Evolutionary conservation across 2,329 filamentous ascomycete genomes (phyloP), one percentile per base, ranked within the genome.

Genomic region (Fusarium longipes): DNA sequence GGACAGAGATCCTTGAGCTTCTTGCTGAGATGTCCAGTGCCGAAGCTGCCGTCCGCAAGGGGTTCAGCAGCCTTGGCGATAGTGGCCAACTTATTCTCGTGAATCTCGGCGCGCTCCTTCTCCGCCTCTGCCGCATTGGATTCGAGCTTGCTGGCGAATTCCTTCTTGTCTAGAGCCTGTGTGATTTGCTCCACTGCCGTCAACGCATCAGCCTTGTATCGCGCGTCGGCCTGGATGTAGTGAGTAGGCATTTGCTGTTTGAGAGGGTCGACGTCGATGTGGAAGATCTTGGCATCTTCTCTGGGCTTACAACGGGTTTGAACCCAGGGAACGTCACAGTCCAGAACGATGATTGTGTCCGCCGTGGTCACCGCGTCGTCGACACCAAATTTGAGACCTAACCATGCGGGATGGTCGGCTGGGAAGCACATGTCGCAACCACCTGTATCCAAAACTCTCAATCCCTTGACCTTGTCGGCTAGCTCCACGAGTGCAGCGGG

Each of bases 271-370:
- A 89, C 82, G 68, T 91, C 88, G 40, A 91, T 82, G 70, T 91
- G 88, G 77, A 86, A 89, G 55, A 91, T 79, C 63, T 81, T 82
- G 20, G 85, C 84, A 17, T 83, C 81, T 4, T 80, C 76, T 2
- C 77, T 77, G 1, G 88, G 88, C 66, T 82, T 82, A 77, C 86
- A 88, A 17, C 88, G 87, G 0, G 93, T 96, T n/a, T 90, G 89
- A 55, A 97, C 93, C 93, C 93, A 97, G 0, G 94, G 94, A 0
- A 97, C 93, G 74, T 97, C 94, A 67, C 93, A 96, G 77, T 97
- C 91, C 24, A 97, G 75, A 4, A 97, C 90, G 1, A 97, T 70
- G 60, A 97, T 96, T 12, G 93, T 87, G 76, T 97, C 95, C 1
- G 94, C 93, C 1, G 87, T 87, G 59, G 84, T 86, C 75, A 97